Evolutionary conservation across 140 eudicot species (phyloP).

Genomic region (Bidens hawaiensis): DNA sequence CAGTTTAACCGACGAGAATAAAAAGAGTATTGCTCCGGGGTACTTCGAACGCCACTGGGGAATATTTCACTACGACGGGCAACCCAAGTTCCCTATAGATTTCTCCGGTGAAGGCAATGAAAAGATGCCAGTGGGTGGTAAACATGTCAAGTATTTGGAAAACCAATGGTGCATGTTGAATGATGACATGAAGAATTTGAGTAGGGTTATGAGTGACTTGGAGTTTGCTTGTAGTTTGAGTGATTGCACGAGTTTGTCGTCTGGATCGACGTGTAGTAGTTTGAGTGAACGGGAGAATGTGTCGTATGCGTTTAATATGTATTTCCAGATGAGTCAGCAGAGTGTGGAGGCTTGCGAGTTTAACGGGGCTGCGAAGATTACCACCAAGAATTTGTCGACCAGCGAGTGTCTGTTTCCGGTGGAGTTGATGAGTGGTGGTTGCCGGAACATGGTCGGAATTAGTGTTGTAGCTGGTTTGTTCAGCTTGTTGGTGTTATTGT

Average conservation of each 20-base stretch:
- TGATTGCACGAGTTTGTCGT: constrained; percentile 53
- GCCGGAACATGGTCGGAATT: background rate
- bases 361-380: constrained; percentile 46
- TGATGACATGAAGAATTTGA: constrained; percentile 25
- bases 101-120: constrained; percentile 45
- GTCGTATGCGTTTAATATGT: constrained; percentile 69
- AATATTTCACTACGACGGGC: constrained; percentile 54
- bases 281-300: constrained; percentile 21
- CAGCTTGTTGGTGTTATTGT: constrained; percentile 10
- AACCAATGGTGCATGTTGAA: constrained; percentile 59
- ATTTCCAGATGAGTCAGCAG: constrained; percentile 56
- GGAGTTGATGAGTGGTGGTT: constrained; percentile 33
- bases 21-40: constrained; percentile 46
- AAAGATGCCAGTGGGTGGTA: constrained; percentile 44
- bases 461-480: constrained; percentile 17
- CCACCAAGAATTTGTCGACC: constrained; percentile 33
- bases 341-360: constrained; percentile 63
- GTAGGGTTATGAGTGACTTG: background rate
- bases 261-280: constrained; percentile 36
- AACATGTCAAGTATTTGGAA: constrained; percentile 36
- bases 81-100: constrained; percentile 56
- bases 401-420: constrained; percentile 43
- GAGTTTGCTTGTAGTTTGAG: constrained; percentile 41
- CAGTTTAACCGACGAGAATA: constrained; percentile 58
- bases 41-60: constrained; percentile 74